A percentile compares a stretch with the other conserved stretches of the same genome.
phyloP scores from a whole-genome alignment of 192 early-diverging fungal genomes.

The Coemansia sp. region DNA sequence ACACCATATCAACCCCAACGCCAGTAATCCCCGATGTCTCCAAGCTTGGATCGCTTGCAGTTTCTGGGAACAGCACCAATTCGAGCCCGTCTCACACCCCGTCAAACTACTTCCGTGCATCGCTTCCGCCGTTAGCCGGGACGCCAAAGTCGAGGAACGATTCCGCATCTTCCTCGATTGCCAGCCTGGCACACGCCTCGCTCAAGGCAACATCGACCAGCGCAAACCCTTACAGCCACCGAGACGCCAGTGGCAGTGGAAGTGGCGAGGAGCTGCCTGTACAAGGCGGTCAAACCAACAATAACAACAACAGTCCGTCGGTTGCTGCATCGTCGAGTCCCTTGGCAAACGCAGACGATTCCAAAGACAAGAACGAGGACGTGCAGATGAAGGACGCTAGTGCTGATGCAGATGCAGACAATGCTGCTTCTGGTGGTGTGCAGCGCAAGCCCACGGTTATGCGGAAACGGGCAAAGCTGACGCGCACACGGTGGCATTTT shows the following conservation, averaged over 20 bases:
- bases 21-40: constrained; percentile 5
- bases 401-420: constrained; percentile 3
- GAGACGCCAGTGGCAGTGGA: constrained; percentile 14
- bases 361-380: constrained; percentile 2
- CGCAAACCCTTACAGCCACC: constrained; percentile 49
- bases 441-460: constrained; percentile 30
- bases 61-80: constrained; percentile 7
- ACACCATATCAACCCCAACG: not conserved
- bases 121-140: constrained; percentile 43
- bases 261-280: not conserved
- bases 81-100: constrained; percentile 36
- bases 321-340: constrained; percentile 19
- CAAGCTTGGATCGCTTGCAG: constrained; percentile 5
- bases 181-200: constrained; percentile 40
- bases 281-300: not conserved
- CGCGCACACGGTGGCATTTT: constrained; percentile 93
- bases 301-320: not conserved
- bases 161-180: constrained; percentile 44
- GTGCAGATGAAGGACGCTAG: constrained; percentile 13
- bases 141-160: constrained; percentile 19
- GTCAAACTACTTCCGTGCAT: constrained; percentile 51
- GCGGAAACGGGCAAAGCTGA: constrained; percentile 53
- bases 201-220: constrained; percentile 17
- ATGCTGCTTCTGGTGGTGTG: not conserved
- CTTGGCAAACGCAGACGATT: not conserved